A percentile compares a stretch with the other conserved stretches of the same genome.
Evolutionary conservation across 345 rosid species (phyloP).

Genomic region (Atalantia buxifolia): DNA sequence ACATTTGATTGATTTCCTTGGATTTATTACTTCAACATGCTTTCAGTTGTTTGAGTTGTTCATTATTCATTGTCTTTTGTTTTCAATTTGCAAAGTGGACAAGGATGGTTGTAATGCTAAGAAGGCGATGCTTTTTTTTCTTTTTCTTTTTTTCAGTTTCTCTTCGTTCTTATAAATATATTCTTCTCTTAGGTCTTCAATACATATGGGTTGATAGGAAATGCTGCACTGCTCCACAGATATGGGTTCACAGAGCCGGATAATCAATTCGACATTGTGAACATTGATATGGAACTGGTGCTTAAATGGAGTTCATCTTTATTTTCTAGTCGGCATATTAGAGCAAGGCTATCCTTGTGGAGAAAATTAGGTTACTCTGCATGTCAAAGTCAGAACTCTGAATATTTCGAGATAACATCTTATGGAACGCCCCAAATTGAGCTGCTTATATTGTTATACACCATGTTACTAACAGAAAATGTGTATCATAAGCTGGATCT

Average conservation of each 20-base stretch:
- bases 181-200: constrained; percentile 55
- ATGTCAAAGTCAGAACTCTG: constrained; percentile 58
- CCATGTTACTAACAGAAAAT: constrained; percentile 58
- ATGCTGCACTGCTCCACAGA: constrained; percentile 90
- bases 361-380: constrained; percentile 58
- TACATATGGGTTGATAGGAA: constrained; percentile 77
- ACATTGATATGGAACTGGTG: constrained; percentile 80
- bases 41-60: neutral
- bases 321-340: constrained; percentile 55
- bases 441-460: constrained; percentile 51
- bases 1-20: no score
- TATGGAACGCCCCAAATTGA: constrained; percentile 78
- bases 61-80: neutral
- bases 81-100: neutral
- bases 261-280: constrained; percentile 72
- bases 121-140: neutral
- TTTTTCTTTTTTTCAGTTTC: neutral
- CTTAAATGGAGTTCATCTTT: constrained; percentile 57
- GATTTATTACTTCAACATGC: neutral
- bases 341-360: constrained; percentile 72
- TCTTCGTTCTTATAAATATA: neutral
- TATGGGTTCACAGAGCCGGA: constrained; percentile 84
- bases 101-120: neutral
- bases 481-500: constrained; percentile 46
- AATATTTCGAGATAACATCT: constrained; percentile 74